These are phyloP conservation scores for Danielia oregonensis DNA, from an alignment of 805 yeast species.

Conservation along the genomic window DNA sequence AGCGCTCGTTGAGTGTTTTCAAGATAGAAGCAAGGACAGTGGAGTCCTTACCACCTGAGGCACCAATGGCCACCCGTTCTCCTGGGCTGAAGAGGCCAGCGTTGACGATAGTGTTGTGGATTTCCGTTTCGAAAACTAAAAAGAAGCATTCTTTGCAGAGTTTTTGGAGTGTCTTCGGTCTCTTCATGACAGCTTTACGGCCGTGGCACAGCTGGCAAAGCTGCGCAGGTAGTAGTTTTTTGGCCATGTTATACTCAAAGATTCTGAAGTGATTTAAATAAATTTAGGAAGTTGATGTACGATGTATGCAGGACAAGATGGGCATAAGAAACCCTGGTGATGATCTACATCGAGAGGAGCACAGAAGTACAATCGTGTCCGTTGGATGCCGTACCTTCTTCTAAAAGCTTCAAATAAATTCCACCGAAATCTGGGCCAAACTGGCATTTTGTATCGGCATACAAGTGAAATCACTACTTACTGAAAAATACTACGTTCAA, in stretches of 20 bases:
- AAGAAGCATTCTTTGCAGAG: conserved; percentile 89
- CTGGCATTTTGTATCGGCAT: too few relatives aligned
- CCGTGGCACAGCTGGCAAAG: conserved; percentile 82
- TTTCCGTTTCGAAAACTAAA: conserved; percentile 89
- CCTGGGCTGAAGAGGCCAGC: conserved; percentile 72
- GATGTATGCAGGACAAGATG: too few relatives aligned
- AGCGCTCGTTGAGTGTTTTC: conserved; percentile 82
- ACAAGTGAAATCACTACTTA: too few relatives aligned
- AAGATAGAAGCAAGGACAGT: conserved; percentile 89
- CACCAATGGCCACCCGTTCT: conserved; percentile 93
- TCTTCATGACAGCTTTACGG: conserved; percentile 78
- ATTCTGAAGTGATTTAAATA: too few relatives aligned
- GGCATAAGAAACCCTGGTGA: background rate
- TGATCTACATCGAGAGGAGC: too few relatives aligned
- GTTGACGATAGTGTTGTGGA: conserved; percentile 79
- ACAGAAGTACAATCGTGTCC: too few relatives aligned
- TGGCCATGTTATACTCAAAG: too few relatives aligned
- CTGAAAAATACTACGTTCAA: too few relatives aligned
- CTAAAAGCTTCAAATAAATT: too few relatives aligned
- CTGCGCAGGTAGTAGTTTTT: conserved; percentile 32
- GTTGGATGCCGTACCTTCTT: too few relatives aligned
- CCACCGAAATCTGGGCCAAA: too few relatives aligned
- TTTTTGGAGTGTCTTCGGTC: conserved; percentile 90
- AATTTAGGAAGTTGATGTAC: too few relatives aligned
- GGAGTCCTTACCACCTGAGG: conserved; percentile 98